phyloP scores from a whole-genome alignment of 768 basidiomycete species.

The Tubosaeta brunneosetosa region DNA sequence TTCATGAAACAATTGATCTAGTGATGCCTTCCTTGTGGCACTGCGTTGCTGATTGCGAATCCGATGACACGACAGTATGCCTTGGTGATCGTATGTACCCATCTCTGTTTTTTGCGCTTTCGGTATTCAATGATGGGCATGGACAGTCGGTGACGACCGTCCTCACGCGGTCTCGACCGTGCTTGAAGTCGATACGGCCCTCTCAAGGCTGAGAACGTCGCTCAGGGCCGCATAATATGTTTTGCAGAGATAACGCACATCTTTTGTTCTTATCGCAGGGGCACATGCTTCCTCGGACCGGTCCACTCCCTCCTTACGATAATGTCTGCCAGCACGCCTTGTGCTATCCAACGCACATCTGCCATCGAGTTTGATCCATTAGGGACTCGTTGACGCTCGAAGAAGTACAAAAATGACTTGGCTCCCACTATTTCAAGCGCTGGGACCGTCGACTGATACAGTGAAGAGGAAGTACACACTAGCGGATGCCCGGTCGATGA shows the following conservation, averaged over 20 bases:
- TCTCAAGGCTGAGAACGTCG: neutral
- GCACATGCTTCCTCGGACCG: too few species aligned
- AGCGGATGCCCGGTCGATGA: neutral
- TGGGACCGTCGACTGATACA: neutral
- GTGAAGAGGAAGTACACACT: neutral
- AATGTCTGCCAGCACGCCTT: too few species aligned
- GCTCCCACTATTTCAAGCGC: neutral
- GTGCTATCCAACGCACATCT: too few species aligned
- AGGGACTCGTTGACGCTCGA: too few species aligned
- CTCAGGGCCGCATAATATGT: neutral
- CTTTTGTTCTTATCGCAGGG: too few species aligned
- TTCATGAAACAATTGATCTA: slow-evolving; percentile 11
- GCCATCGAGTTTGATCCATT: too few species aligned
- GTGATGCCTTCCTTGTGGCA: neutral
- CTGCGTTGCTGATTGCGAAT: neutral
- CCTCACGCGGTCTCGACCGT: neutral
- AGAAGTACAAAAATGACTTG: too few species aligned
- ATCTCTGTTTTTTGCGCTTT: too few species aligned
- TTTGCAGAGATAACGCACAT: neutral
- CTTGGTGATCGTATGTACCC: too few species aligned
- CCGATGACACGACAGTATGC: neutral
- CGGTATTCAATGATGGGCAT: too few species aligned
- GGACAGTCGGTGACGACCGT: neutral
- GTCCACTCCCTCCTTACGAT: too few species aligned
- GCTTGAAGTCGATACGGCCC: too few species aligned